These are phyloP conservation scores for Lipomyces yamanashiensis DNA, from an alignment of 805 yeast genomes.

Conservation along the genomic window DNA sequence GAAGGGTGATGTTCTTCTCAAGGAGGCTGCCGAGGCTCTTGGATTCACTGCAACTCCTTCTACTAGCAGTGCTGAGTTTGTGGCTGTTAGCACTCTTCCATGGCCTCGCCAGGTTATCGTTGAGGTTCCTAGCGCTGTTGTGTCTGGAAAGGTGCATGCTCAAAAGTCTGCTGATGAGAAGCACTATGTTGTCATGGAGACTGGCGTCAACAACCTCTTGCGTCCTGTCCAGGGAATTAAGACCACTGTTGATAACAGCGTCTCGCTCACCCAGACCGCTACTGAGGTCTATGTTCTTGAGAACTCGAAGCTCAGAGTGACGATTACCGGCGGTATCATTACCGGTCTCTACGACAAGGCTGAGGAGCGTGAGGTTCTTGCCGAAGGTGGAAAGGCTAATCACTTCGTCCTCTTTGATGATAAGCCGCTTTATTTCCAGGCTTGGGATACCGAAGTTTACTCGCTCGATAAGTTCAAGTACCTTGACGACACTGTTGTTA, in stretches of 20 bases:
- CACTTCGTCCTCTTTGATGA: conserved; percentile 85
- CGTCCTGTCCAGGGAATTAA: conserved; percentile 26
- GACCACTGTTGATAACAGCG: conserved; percentile 38
- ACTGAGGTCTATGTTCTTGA: conserved; percentile 56
- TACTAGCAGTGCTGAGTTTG: conserved; percentile 32
- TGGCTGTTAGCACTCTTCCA: conserved; percentile 36
- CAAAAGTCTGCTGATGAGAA: conserved; percentile 21
- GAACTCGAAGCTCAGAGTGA: conserved; percentile 65
- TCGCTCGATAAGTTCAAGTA: conserved; percentile 74
- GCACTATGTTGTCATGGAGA: conserved; percentile 32
- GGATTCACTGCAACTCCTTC: conserved; percentile 39
- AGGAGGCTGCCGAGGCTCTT: conserved; percentile 55
- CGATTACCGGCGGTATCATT: conserved; percentile 65
- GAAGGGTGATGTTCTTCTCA: conserved; percentile 57
- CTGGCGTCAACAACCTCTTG: conserved; percentile 28
- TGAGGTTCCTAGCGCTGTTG: conserved; percentile 15
- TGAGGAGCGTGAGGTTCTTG: conserved; percentile 68
- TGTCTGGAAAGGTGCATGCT: conserved; percentile 10
- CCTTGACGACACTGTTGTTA: conserved; percentile 49
- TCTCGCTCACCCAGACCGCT: conserved; percentile 52
- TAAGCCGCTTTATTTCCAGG: conserved; percentile 88
- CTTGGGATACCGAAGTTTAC: conserved; percentile 96
- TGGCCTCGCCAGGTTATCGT: conserved; percentile 37
- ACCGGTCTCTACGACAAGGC: conserved; percentile 66
- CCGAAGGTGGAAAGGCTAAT: conserved; percentile 71